phyloP scores from a whole-genome alignment of 176 grass and related monocot genomes.

The Urochloa ruziziensis region DNA sequence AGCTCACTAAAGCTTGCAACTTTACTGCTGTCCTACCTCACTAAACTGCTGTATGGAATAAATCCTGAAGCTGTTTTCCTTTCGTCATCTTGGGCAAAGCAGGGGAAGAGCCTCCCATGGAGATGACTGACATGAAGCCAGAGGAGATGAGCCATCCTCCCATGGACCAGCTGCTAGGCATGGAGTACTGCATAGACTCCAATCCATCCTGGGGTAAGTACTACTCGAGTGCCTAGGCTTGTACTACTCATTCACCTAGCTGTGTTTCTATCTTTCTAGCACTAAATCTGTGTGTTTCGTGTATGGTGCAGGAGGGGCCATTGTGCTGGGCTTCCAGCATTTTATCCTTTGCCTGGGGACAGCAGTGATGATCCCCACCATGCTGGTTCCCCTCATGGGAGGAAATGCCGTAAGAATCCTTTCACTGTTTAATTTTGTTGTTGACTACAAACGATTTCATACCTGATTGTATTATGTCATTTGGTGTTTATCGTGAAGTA shows the following conservation, averaged over 20 bases:
- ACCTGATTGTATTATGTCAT: neutral
- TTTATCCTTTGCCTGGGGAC: constrained; percentile 74
- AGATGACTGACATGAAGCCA: constrained; percentile 64
- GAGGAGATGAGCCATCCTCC: constrained; percentile 68
- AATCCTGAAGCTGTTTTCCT: constrained; percentile 4
- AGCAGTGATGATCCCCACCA: constrained; percentile 74
- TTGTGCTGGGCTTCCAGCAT: constrained; percentile 72
- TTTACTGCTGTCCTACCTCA: constrained; percentile 23
- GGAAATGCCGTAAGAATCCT: constrained; percentile 64
- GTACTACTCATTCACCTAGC: constrained; percentile 5
- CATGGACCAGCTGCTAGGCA: constrained; percentile 74
- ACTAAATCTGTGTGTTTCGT: neutral
- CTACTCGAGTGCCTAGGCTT: neutral
- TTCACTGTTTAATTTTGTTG: neutral
- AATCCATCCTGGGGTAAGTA: constrained; percentile 81
- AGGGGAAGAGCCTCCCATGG: constrained; percentile 5
- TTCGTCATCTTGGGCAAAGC: neutral
- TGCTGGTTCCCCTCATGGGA: constrained; percentile 79
- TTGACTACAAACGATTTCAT: neutral
- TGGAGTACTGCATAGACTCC: constrained; percentile 88
- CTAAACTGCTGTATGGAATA: neutral
- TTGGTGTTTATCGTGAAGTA: neutral
- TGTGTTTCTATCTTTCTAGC: neutral
- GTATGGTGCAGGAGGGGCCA: constrained; percentile 47
- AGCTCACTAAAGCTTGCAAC: constrained; percentile 22